Conservation (phyloP, 1,284 basidiomycete genomes). For the Boletus semigastroideus region DNA sequence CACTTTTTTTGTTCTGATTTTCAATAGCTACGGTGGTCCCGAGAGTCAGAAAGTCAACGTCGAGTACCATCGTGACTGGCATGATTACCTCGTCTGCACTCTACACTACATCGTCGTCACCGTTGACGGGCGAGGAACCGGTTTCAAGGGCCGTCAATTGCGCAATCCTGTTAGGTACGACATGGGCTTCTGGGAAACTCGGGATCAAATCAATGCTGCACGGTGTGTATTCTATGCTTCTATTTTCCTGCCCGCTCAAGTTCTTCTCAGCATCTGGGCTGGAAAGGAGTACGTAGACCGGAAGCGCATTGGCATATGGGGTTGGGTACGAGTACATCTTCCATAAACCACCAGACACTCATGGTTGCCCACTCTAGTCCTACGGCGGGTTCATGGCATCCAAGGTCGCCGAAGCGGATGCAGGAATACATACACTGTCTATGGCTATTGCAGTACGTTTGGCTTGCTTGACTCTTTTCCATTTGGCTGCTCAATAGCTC, state of each 20-base stretch:
- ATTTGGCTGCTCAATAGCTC: background rate
- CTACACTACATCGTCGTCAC: conserved; percentile 85
- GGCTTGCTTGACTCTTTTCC: background rate
- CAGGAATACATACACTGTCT: conserved; percentile 83
- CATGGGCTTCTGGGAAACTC: conserved; percentile 83
- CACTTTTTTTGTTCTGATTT: conserved; percentile 5
- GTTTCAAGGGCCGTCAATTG: conserved; percentile 81
- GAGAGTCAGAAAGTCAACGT: conserved; percentile 76
- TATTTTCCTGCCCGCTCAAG: conserved; percentile 6
- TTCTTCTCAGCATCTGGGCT: conserved; percentile 60
- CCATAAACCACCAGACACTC: background rate
- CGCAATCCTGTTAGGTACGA: conserved; percentile 84
- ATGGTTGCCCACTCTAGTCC: conserved; percentile 50
- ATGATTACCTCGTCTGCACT: conserved; percentile 80
- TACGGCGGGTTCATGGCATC: conserved; percentile 93
- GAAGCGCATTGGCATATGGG: conserved; percentile 89
- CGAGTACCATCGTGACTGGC: conserved; percentile 76
- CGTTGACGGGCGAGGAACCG: conserved; percentile 94
- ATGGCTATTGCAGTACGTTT: conserved; percentile 83
- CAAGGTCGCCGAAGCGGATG: conserved; percentile 86
- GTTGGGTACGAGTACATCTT: conserved; percentile 67
- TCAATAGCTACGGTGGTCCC: conserved; percentile 84
- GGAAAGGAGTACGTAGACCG: conserved; percentile 78
- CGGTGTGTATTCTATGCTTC: conserved; percentile 42
- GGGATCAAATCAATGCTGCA: conserved; percentile 87